Evolutionary conservation across 495 filamentous ascomycete species (phyloP), one percentile per base, ranked within the genome.

Genomic region (Diplogelasinospora grovesii): DNA sequence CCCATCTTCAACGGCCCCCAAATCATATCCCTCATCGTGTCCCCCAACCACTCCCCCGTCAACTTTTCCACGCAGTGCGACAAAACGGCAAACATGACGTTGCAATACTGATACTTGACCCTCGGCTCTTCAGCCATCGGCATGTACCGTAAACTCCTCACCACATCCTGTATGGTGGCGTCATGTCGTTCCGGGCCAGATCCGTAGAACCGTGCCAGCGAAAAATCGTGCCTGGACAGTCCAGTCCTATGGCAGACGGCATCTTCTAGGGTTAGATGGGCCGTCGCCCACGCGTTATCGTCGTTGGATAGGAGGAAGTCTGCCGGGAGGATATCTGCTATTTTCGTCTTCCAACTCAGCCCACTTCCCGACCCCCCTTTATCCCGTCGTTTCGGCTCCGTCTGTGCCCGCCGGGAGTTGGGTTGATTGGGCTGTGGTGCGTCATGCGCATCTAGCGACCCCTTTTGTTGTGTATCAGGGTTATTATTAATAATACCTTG

Each of bases 261-360:
- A 50, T 76, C 73, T 40, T 77, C 69, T 40, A 77, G 53, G 5
- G 68, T 77, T 5, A 68, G 53, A 48, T 74, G 66, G 22, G 39
- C 39, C 8, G 73, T 75, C 0, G 59, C 51, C 45, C 64, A 70
- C n/a, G n/a, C n/a, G n/a, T n/a, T n/a, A n/a, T n/a, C n/a, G 3
- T 57, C 57, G 42, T 78, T 57, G 1, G 55, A 50, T 7, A 73
- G 64, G 8, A 46, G 63, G 44, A 82, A 82, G 46, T 78, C 75
- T 8, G 72, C 68, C 3, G 57, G 64, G 25, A 82, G 68, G 5
- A 80, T 39, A 8, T 61, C 48, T 13, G 63, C 44, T 16, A 81
- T 48, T 5, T 70, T 67, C 1, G 74, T 77, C 4, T 59, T 54
- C 75, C 75, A 81, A 22, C 50, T 47, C 3, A 56, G 49, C n/a